These are phyloP conservation scores for Elongisporangium anandrum DNA, from an alignment of 352 stramenopile genomes.

Conservation along the genomic window DNA sequence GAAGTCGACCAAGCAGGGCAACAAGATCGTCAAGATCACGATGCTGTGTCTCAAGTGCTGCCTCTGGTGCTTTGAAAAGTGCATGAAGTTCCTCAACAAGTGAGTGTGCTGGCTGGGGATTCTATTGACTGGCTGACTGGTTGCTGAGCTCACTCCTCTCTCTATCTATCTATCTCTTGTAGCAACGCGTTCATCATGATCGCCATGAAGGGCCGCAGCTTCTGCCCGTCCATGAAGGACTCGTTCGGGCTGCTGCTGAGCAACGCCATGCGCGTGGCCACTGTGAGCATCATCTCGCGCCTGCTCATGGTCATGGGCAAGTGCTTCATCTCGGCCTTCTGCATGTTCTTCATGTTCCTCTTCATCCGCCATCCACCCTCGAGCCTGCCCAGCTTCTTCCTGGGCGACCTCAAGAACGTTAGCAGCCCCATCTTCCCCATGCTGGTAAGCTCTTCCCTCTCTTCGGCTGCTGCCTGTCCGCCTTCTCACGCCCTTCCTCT, in stretches of 20 bases:
- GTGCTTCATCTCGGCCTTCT: constrained; percentile 77
- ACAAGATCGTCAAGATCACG: constrained; percentile 60
- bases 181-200: constrained; percentile 87
- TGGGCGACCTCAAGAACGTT: constrained; percentile 60
- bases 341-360: constrained; percentile 81
- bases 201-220: constrained; percentile 83
- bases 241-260: constrained; percentile 95
- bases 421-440: constrained; percentile 78
- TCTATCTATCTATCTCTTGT: not conserved
- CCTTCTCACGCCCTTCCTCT: not conserved
- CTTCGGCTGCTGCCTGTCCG: not conserved
- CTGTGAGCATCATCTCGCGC: constrained; percentile 73
- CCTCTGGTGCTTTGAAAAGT: constrained; percentile 88
- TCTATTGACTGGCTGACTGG: not conserved
- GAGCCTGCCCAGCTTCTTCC: constrained; percentile 63
- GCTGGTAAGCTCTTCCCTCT: constrained; percentile 25
- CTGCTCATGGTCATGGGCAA: constrained; percentile 89
- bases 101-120: constrained; percentile 1
- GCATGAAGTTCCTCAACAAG: constrained; percentile 89
- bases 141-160: not conserved
- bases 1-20: constrained; percentile 53
- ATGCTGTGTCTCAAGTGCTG: constrained; percentile 88
- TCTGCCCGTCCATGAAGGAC: constrained; percentile 89
- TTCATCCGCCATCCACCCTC: constrained; percentile 62
- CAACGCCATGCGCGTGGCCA: constrained; percentile 91